These are phyloP conservation scores for Fusarium cyanostomum DNA, from an alignment of 2,329 filamentous ascomycete genomes.

Conservation along the genomic window DNA sequence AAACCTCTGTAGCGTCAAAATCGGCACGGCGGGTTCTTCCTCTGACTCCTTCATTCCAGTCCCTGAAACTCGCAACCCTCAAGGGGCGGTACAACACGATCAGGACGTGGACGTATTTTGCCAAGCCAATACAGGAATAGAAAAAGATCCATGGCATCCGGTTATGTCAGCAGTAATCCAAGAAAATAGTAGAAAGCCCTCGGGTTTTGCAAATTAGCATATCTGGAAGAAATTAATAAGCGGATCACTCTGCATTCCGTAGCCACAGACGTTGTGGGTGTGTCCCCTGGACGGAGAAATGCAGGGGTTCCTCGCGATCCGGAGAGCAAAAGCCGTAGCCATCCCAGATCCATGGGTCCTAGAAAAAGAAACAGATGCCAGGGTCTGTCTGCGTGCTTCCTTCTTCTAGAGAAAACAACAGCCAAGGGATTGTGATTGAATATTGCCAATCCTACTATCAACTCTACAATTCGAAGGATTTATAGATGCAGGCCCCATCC, in stretches of 20 bases:
- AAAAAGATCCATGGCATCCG: not conserved
- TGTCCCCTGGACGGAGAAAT: not conserved
- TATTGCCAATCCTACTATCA: too few relatives aligned
- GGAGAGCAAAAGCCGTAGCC: not conserved
- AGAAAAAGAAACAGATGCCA: too few relatives aligned
- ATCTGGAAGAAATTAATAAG: conserved; percentile 8
- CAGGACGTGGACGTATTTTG: not conserved
- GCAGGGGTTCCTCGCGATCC: conserved; percentile 5
- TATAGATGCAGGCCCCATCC: conserved; percentile 5
- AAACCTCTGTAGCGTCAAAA: not conserved
- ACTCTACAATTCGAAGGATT: not conserved
- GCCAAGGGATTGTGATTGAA: too few relatives aligned
- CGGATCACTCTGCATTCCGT: too few relatives aligned
- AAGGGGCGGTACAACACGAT: not conserved
- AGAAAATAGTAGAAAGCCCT: not conserved
- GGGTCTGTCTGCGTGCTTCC: too few relatives aligned
- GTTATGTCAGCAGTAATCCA: not conserved
- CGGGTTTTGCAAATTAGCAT: not conserved
- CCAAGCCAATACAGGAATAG: not conserved
- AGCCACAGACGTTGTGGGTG: not conserved
- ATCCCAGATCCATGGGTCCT: not conserved
- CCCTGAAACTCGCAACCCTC: not conserved
- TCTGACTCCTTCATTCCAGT: conserved; percentile 11
- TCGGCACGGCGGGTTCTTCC: not conserved
- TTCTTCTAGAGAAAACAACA: not conserved